Base-by-base conservation (phyloP, 352 stramenopile species). In the Phytophthora foliorum region DNA sequence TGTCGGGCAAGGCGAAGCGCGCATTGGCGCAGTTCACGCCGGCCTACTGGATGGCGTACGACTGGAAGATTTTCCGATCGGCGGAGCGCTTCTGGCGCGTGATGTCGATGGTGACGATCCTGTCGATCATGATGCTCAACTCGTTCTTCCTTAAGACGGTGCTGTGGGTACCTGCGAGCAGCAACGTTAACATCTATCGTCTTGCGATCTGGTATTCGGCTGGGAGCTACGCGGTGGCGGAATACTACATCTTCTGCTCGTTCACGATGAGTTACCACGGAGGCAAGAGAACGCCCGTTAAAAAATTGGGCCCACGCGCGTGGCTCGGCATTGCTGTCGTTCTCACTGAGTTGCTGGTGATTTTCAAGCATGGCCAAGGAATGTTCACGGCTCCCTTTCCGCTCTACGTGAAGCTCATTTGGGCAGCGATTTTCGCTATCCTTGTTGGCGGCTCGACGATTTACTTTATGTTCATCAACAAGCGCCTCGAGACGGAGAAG, bases 111-210 rank as follows among this genome's bases (percentile, higher is more conserved):
- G 77, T 98, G 34, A 80, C 89, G 27, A 93, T 98, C 46, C 76
- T 98, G 21, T 95, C 97, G 31, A 73, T 97, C 55, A 97, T 97
- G 78, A 97, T 98, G 90, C 84, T 98, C 59, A 98, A 98, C 81
- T 97, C 94, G 69, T 98, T 98, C 77, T 98, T 98, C 82, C 86
- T 98, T 54, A 97, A 97, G 82, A 97, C 93, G 25, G 90, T 97
- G 71, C 78, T 98, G 17, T 96, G 93, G 81, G 88, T 98, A 45
- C 90, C 90, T 32, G 82, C 87, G 21, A 94, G 86, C 42, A 94
- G 83, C 58, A 83, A 78, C 52, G 72, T 96, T 29, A 97, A 97
- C 60, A 80, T 95, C 11, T 91, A 86, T 54, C 86, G 90, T 29
- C 74, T 97, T 27, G 57, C 69, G 0, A 85, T 95, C 24, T 95